Evolutionary conservation across 495 filamentous ascomycete genomes (phyloP).

Genomic region (Patellaria atrata): DNA sequence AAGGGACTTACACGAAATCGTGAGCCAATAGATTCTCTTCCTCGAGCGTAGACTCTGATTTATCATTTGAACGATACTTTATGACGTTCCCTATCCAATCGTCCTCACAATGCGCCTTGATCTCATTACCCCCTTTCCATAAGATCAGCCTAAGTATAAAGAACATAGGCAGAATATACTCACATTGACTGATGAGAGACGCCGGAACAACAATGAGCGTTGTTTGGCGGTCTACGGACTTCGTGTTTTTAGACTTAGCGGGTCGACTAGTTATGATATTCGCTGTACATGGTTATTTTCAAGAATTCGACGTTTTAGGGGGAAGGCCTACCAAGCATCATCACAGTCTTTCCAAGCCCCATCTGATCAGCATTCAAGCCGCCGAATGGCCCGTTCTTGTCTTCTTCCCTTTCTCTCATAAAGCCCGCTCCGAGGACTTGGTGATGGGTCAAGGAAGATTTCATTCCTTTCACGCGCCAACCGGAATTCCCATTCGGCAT

Average conservation of each 20-base stretch:
- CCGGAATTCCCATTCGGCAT: constrained; percentile 28
- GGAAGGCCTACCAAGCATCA: constrained; percentile 37
- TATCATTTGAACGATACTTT: constrained; percentile 8
- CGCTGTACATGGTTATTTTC: constrained; percentile 9
- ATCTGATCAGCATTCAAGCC: constrained; percentile 47
- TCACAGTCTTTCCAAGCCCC: constrained; percentile 48
- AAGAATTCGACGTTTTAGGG: constrained; percentile 13
- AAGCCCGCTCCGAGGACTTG: constrained; percentile 42
- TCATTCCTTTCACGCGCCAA: constrained; percentile 37
- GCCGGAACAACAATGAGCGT: constrained; percentile 40
- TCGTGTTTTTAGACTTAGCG: constrained; percentile 10
- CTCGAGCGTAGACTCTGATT: constrained; percentile 7
- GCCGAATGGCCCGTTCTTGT: constrained; percentile 28
- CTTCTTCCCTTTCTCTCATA: constrained; percentile 43
- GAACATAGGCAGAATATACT: not conserved
- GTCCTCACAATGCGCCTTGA: constrained; percentile 26
- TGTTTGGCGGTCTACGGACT: constrained; percentile 13
- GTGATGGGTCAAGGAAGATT: constrained; percentile 33
- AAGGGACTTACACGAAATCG: constrained; percentile 12
- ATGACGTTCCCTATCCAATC: constrained; percentile 4
- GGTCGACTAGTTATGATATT: constrained; percentile 22
- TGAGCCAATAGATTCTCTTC: constrained; percentile 4
- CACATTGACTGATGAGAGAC: constrained; percentile 31
- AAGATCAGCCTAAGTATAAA: not conserved
- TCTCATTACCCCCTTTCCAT: constrained; percentile 24